Conservation (phyloP, 2,329 filamentous ascomycete species). For the Huntiella moniliformis region DNA sequence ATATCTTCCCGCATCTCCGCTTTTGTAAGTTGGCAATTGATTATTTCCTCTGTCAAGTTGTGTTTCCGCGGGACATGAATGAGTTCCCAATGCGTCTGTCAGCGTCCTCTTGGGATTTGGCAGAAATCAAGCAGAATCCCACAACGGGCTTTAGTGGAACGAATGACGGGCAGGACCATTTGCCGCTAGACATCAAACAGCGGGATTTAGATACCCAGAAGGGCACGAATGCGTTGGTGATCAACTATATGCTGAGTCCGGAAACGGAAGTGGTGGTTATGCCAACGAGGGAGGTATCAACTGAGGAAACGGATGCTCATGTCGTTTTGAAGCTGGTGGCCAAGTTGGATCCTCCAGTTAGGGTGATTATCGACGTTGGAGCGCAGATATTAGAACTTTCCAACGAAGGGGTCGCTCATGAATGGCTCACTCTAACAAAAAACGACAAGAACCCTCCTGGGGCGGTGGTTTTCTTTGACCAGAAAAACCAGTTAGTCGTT, state of each 20-base stretch:
- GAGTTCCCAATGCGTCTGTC: conserved; percentile 46
- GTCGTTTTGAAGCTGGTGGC: conserved; percentile 28
- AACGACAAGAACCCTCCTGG: conserved; percentile 4
- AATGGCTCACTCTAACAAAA: conserved; percentile 28
- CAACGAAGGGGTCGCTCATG: conserved; percentile 33
- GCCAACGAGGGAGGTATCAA: conserved; percentile 9
- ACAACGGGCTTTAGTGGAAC: conserved; percentile 55
- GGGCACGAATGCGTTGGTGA: conserved; percentile 49
- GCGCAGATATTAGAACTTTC: conserved; percentile 47
- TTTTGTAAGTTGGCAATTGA: conserved; percentile 37
- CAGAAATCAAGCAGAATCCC: conserved; percentile 24
- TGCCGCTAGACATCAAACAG: conserved; percentile 38
- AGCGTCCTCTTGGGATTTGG: conserved; percentile 50
- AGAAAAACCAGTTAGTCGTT: conserved; percentile 34
- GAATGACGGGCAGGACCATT: conserved; percentile 37
- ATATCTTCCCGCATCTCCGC: conserved; percentile 34
- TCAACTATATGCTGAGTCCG: conserved; percentile 36
- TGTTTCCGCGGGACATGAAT: conserved; percentile 42
- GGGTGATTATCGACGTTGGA: conserved; percentile 52
- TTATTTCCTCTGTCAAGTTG: conserved; percentile 38
- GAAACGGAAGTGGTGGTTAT: conserved; percentile 28
- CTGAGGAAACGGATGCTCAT: conserved; percentile 18
- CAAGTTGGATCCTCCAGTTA: conserved; percentile 20
- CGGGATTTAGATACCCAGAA: conserved; percentile 32
- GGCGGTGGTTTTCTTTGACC: conserved; percentile 36